Percentiles rank a stretch among this genome's conserved stretches.
Conservation (phyloP, 2,329 filamentous ascomycete genomes). For the Paraphaeosphaeria minitans region DNA sequence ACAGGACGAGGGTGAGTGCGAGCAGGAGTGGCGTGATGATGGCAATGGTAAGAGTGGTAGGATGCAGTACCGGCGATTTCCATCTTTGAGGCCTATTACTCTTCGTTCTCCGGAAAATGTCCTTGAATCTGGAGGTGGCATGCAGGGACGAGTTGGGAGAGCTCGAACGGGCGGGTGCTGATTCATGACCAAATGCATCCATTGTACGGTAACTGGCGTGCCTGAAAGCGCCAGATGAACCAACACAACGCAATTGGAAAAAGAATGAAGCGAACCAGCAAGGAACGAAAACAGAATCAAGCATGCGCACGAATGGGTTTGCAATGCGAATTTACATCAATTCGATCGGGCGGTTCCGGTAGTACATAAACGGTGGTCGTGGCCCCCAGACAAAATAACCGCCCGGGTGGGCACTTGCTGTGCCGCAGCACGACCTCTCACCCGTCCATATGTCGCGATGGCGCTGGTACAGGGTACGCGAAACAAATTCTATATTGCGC, state of each 20-base stretch:
- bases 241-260: neutral
- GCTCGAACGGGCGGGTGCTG: neutral
- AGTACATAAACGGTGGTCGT: neutral
- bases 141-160: constrained; percentile 1
- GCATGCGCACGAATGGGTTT: neutral
- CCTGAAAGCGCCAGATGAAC: neutral
- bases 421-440: constrained; percentile 10
- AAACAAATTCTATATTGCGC: constrained; percentile 4
- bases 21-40: constrained; percentile 33
- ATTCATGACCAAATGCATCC: neutral
- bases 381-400: constrained; percentile 4
- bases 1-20: constrained; percentile 52
- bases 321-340: neutral
- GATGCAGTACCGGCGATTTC: constrained; percentile 28
- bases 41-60: constrained; percentile 18
- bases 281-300: neutral
- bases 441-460: constrained; percentile 6
- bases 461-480: constrained; percentile 3
- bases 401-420: constrained; percentile 4
- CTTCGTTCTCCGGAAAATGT: neutral
- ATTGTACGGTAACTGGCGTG: neutral
- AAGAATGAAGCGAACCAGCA: neutral
- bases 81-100: constrained; percentile 14
- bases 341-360: neutral
- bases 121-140: neutral